phyloP scores from a whole-genome alignment of 2,329 filamentous ascomycete genomes.

The Westerdykella aurantiaca region DNA sequence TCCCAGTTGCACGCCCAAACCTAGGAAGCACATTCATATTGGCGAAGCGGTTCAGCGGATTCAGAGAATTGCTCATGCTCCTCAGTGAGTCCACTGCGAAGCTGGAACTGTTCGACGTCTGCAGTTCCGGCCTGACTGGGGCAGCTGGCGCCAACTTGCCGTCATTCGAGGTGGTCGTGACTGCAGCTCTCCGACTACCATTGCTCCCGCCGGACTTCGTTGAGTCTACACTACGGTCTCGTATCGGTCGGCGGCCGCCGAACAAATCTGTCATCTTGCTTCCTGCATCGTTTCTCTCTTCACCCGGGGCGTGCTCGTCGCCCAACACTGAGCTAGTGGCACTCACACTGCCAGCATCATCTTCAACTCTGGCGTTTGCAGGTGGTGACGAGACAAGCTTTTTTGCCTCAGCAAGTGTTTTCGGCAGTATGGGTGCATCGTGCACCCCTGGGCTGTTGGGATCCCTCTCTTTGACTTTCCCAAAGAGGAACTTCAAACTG shows the following conservation, averaged over 20 bases:
- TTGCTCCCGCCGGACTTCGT: slow-evolving; percentile 56
- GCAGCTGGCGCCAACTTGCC: slow-evolving; percentile 18
- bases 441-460: slow-evolving; percentile 24
- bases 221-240: slow-evolving; percentile 76
- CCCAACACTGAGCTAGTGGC: slow-evolving; percentile 49
- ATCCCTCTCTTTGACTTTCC: slow-evolving; percentile 69
- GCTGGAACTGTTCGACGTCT: slow-evolving; percentile 31
- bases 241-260: slow-evolving; percentile 55
- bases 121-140: slow-evolving; percentile 22
- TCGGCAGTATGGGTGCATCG: slow-evolving; percentile 58
- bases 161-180: slow-evolving; percentile 30
- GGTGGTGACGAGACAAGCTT: slow-evolving; percentile 73
- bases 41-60: slow-evolving; percentile 73
- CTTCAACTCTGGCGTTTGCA: slow-evolving; percentile 40
- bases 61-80: slow-evolving; percentile 72
- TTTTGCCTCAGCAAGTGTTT: slow-evolving; percentile 86
- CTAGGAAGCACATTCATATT: slow-evolving; percentile 68
- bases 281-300: slow-evolving; percentile 43
- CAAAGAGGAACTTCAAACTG: slow-evolving; percentile 89
- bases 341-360: slow-evolving; percentile 47
- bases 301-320: slow-evolving; percentile 33
- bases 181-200: slow-evolving; percentile 53
- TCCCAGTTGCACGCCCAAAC: slow-evolving; percentile 57
- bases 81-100: slow-evolving; percentile 76
- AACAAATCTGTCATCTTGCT: slow-evolving; percentile 67